Conservation (phyloP, 2,329 filamentous ascomycete species). For the Claviceps monticola region DNA sequence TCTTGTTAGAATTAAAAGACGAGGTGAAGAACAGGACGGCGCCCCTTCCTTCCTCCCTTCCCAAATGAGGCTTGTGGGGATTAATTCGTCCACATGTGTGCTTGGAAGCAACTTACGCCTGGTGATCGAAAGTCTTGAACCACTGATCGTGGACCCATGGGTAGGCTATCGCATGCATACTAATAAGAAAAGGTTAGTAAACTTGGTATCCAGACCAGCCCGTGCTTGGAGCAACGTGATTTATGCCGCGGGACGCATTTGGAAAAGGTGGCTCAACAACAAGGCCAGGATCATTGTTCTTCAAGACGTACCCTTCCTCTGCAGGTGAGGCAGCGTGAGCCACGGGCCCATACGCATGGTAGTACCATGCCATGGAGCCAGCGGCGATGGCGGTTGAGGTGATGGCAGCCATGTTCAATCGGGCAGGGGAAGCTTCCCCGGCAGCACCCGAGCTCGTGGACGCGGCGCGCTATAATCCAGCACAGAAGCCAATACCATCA, state of each 20-base stretch:
- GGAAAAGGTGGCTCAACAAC: no score
- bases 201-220: conserved; percentile 4
- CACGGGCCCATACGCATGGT: conserved; percentile 83
- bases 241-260: conserved; percentile 18
- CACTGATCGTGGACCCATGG: conserved; percentile 91
- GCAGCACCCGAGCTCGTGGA: conserved; percentile 64
- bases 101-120: conserved; percentile 52
- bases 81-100: neutral
- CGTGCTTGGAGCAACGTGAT: conserved; percentile 10
- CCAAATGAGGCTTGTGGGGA: no score
- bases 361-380: conserved; percentile 93
- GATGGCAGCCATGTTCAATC: conserved; percentile 73
- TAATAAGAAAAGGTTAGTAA: conserved; percentile 28
- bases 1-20: neutral
- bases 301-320: conserved; percentile 84
- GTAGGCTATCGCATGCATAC: conserved; percentile 82
- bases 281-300: neutral
- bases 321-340: conserved; percentile 81
- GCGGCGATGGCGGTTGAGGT: conserved; percentile 77
- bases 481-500: conserved; percentile 19
- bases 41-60: neutral
- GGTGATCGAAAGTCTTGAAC: conserved; percentile 93
- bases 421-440: conserved; percentile 57
- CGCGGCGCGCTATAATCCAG: conserved; percentile 38
- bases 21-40: neutral